A percentile compares a stretch with the other conserved stretches of the same genome.
phyloP scores from a whole-genome alignment of 169 alveolate genomes.

The Plasmodium ovale region DNA sequence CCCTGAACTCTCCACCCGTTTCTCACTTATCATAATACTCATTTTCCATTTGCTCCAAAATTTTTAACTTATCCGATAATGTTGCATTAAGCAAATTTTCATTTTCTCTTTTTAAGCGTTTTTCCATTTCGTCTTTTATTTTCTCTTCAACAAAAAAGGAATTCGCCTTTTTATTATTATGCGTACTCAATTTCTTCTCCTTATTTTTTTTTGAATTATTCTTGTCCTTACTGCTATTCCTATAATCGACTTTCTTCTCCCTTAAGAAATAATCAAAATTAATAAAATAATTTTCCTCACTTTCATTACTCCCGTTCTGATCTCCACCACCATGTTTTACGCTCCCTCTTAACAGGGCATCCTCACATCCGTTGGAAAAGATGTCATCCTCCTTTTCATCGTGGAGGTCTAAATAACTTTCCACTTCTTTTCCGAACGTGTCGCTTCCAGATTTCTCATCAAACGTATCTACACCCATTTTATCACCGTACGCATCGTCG shows the following conservation, averaged over 20 bases:
- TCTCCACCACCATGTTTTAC: not conserved
- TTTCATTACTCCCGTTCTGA: not conserved
- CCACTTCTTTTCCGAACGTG: too few relatives aligned
- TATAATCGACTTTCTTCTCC: not conserved
- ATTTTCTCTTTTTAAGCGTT: constrained; percentile 51
- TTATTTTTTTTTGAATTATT: constrained; percentile 8
- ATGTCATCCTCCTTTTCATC: not conserved
- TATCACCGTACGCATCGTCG: not conserved
- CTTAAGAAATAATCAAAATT: constrained; percentile 12
- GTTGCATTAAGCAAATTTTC: constrained; percentile 49
- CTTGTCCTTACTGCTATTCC: not conserved
- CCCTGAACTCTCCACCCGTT: not conserved
- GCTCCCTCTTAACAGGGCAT: not conserved
- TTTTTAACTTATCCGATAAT: constrained; percentile 67
- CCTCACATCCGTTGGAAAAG: constrained; percentile 1
- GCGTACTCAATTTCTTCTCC: not conserved
- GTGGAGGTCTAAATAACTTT: too few relatives aligned
- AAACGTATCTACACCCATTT: not conserved
- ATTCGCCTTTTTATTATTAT: constrained; percentile 8
- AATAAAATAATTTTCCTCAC: not conserved
- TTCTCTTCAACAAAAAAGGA: constrained; percentile 53
- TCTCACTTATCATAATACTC: constrained; percentile 45
- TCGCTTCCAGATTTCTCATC: too few relatives aligned
- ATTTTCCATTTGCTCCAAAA: constrained; percentile 76
- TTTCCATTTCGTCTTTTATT: constrained; percentile 64